Percentiles rank a stretch among this genome's conserved stretches.
These are phyloP conservation scores for Chenopodium formosanum DNA, from an alignment of 148 eudicot species.

Conservation along the genomic window DNA sequence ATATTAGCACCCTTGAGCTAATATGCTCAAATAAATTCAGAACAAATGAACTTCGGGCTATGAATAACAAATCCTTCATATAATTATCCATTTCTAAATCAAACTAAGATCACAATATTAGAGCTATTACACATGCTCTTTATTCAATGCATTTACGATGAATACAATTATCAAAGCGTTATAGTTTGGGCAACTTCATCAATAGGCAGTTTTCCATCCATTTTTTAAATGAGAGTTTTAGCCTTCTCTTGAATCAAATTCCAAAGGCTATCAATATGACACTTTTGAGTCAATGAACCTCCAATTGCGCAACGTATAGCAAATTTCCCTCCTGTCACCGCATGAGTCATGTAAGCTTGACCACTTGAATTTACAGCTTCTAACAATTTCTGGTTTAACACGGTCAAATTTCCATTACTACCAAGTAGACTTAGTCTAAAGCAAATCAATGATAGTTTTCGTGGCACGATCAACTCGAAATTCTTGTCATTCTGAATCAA, in stretches of 20 bases:
- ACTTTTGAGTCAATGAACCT: conserved; percentile 40
- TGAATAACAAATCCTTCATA: too few species aligned
- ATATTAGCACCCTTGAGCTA: too few species aligned
- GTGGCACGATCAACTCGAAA: conserved; percentile 44
- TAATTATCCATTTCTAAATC: too few species aligned
- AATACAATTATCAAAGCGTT: too few species aligned
- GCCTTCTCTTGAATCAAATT: conserved; percentile 38
- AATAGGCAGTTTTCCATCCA: too few species aligned
- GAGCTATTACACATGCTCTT: too few species aligned
- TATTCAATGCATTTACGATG: too few species aligned
- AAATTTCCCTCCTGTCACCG: conserved; percentile 31
- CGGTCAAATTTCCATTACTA: background rate
- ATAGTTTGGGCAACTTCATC: too few species aligned
- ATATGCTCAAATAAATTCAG: too few species aligned
- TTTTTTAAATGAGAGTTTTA: background rate
- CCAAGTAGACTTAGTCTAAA: conserved; percentile 29
- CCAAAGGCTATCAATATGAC: conserved; percentile 24
- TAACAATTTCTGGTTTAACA: conserved; percentile 34
- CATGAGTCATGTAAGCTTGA: conserved; percentile 45
- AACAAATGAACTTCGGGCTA: too few species aligned
- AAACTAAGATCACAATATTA: too few species aligned
- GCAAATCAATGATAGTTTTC: conserved; percentile 38
- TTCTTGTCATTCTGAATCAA: conserved; percentile 27
- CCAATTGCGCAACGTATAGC: conserved; percentile 49
- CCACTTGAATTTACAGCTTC: conserved; percentile 49